These are phyloP conservation scores for Hypomyces rosellus DNA, from an alignment of 2,329 filamentous ascomycete genomes.

Conservation along the genomic window DNA sequence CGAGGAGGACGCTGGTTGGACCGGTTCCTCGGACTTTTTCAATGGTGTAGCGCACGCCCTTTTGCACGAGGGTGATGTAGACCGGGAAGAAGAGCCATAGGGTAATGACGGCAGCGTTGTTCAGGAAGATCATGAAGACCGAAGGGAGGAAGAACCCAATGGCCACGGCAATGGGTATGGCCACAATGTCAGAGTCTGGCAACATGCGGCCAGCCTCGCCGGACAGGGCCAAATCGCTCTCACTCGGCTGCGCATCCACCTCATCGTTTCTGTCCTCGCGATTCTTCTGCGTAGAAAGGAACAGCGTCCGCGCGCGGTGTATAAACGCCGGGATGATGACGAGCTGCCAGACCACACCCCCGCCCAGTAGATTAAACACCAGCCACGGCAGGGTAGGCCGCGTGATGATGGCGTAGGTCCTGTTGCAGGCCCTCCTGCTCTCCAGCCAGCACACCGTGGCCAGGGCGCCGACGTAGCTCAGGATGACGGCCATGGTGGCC, in stretches of 20 bases:
- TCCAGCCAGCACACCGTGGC: slow-evolving; percentile 46
- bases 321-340: slow-evolving; percentile 46
- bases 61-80: slow-evolving; percentile 40
- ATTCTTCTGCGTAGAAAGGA: slow-evolving; percentile 26
- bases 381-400: slow-evolving; percentile 39
- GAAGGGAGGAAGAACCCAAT: slow-evolving; percentile 43
- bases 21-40: slow-evolving; percentile 20
- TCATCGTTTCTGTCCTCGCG: slow-evolving; percentile 27
- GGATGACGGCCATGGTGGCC: slow-evolving; percentile 35
- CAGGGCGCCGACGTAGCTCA: slow-evolving; percentile 41
- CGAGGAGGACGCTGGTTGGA: slow-evolving; percentile 34
- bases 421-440: slow-evolving; percentile 38
- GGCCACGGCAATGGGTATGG: slow-evolving; percentile 44
- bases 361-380: slow-evolving; percentile 42
- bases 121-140: slow-evolving; percentile 38
- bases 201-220: slow-evolving; percentile 30
- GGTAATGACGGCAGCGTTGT: slow-evolving; percentile 30
- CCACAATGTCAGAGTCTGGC: slow-evolving; percentile 47
- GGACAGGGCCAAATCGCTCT: slow-evolving; percentile 1
- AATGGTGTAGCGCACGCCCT: slow-evolving; percentile 25
- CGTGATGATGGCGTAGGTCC: slow-evolving; percentile 28
- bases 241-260: slow-evolving; percentile 11
- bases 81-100: slow-evolving; percentile 49
- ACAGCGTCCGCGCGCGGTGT: slow-evolving; percentile 33
- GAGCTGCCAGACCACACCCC: slow-evolving; percentile 46